Evolutionary conservation across 2,329 filamentous ascomycete genomes (phyloP), one percentile per base, ranked within the genome.

Genomic region (Scytalidium sp.): DNA sequence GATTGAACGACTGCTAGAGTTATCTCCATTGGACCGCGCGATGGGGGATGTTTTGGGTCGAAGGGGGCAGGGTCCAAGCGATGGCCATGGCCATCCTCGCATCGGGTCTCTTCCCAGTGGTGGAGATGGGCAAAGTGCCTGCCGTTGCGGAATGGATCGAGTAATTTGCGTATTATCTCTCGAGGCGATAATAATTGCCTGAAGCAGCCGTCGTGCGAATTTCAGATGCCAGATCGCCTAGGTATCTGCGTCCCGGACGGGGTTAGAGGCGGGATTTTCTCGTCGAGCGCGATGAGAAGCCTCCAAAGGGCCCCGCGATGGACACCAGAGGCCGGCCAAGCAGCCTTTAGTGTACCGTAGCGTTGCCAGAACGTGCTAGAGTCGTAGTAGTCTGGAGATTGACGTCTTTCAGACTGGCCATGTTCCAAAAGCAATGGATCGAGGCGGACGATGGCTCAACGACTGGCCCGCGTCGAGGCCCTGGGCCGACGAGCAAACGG

Each of bases 31-130:
- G 32, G 32, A 6, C 32, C 5, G 32, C 7, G 4, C 32, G 5
- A 15, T n/a, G 32, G 32, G 13, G 32, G 32, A 36, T n/a, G 32
- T 36, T 36, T n/a, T 57, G 53, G 56, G 51, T 49, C 47, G 46
- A 46, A 50, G 50, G 43, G 47, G 45, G 47, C 40, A 21, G 22
- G 48, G 56, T 51, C 56, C 52, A 55, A 56, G 50, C 49, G 50
- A 47, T 20, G 32, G 32, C 32, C 32, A 36, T n/a, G 32, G 42
- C 22, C 23, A 41, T 40, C 29, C 43, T 43, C 44, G 27, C 44
- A 46, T 32, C 43, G 53, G 53, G 50, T 51, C 22, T 49, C 41
- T 47, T 54, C 54, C 54, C 43, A 52, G 39, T 54, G 49, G 52
- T 47, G 43, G 39, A 41, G n/a, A 27, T 43, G 43, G 25, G 25